These are phyloP conservation scores for Magnusiomyces suaveolens DNA, from an alignment of 1,139 yeast species.

Conservation along the genomic window DNA sequence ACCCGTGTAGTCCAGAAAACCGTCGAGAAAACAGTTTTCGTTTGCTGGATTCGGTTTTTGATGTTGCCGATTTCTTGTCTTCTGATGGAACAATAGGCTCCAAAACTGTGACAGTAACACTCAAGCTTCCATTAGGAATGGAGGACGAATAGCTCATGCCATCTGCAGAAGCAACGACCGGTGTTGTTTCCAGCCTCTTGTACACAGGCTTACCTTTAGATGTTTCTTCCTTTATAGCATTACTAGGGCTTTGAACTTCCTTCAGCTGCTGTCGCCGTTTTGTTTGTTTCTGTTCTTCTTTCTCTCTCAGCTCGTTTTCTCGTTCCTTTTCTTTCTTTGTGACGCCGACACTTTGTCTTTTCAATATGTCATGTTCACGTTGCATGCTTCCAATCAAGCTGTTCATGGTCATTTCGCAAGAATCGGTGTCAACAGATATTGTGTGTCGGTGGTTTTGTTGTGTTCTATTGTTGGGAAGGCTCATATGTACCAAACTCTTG, in stretches of 20 bases:
- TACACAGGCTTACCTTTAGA: not conserved
- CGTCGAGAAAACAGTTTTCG: not conserved
- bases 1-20: not conserved
- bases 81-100: not conserved
- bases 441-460: no score
- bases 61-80: not conserved
- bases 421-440: no score
- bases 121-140: not conserved
- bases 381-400: no score
- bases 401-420: no score
- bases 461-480: not conserved
- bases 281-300: no score
- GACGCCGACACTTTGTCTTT: no score
- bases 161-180: not conserved
- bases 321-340: no score
- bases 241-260: not conserved
- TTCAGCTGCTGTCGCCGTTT: no score
- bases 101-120: not conserved
- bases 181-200: not conserved
- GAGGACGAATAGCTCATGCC: not conserved
- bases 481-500: not conserved
- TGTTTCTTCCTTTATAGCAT: no score
- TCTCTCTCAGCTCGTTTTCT: no score
- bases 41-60: not conserved
- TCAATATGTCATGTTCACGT: no score